phyloP scores from a whole-genome alignment of 2,329 filamentous ascomycete genomes.

The Coleophoma eucalyptorum region DNA sequence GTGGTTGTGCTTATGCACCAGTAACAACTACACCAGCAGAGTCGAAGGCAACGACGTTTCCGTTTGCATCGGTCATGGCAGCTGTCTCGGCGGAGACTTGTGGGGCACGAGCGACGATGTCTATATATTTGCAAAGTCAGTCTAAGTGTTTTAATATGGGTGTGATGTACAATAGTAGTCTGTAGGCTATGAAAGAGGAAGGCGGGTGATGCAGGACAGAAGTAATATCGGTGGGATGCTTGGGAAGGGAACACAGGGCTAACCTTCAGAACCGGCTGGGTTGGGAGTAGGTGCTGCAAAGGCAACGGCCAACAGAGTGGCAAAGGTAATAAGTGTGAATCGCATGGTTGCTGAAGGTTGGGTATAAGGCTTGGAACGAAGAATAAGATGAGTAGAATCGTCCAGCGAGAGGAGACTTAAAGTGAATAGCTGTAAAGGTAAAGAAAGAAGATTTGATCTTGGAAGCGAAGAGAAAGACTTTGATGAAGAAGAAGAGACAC shows the following conservation, averaged over 20 bases:
- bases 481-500: not conserved
- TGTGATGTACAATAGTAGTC: not conserved
- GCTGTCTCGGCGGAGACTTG: constrained; percentile 12
- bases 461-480: constrained; percentile 5
- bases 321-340: constrained; percentile 21
- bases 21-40: constrained; percentile 1
- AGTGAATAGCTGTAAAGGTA: constrained; percentile 2
- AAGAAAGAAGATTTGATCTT: constrained; percentile 3
- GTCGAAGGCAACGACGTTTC: constrained; percentile 20
- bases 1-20: no score
- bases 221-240: no score
- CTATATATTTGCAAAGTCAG: constrained; percentile 1
- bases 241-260: not conserved
- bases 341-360: constrained; percentile 21
- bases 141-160: not conserved
- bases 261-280: constrained; percentile 17
- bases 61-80: constrained; percentile 19
- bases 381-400: constrained; percentile 16
- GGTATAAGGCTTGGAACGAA: constrained; percentile 3
- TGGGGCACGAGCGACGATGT: constrained; percentile 9
- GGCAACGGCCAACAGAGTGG: constrained; percentile 22
- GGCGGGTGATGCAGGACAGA: not conserved
- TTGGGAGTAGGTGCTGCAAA: constrained; percentile 17
- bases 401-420: constrained; percentile 21
- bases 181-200: not conserved